Evolutionary conservation across 1,284 basidiomycete genomes (phyloP).

Genomic region (Rhizopogon hawkerae): DNA sequence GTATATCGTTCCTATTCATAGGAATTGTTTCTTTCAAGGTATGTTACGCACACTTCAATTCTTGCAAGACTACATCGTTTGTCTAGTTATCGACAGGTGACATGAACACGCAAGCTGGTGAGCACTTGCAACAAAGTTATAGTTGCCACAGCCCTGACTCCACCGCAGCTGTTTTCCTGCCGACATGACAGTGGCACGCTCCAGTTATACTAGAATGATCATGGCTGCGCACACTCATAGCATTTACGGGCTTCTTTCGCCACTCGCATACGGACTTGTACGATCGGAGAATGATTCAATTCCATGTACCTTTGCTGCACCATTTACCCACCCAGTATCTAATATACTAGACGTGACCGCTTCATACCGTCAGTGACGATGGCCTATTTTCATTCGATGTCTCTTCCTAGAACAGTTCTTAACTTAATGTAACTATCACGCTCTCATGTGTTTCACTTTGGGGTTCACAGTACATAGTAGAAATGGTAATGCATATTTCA

Average conservation of each 20-base stretch:
- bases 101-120: conserved; percentile 54
- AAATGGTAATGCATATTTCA: not conserved
- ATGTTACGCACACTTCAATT: conserved; percentile 3
- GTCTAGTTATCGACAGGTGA: conserved; percentile 40
- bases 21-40: conserved; percentile 73
- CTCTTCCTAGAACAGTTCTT: conserved; percentile 14
- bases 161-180: conserved; percentile 33
- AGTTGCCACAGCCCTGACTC: conserved; percentile 11
- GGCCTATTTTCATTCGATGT: conserved; percentile 9
- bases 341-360: conserved; percentile 17
- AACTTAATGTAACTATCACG: conserved; percentile 27
- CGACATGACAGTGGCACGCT: conserved; percentile 17
- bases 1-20: conserved; percentile 62
- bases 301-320: conserved; percentile 19
- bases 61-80: conserved; percentile 10
- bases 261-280: conserved; percentile 7
- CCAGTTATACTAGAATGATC: not conserved
- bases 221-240: not conserved
- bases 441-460: not conserved
- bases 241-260: not conserved
- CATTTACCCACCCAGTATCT: conserved; percentile 22
- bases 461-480: not conserved
- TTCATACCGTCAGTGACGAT: conserved; percentile 12
- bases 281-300: conserved; percentile 13
- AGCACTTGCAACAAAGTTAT: conserved; percentile 12